Percentiles rank a stretch among this genome's conserved stretches.
These are phyloP conservation scores for Alternaria arborescens DNA, from an alignment of 2,329 filamentous ascomycete species.

Conservation along the genomic window DNA sequence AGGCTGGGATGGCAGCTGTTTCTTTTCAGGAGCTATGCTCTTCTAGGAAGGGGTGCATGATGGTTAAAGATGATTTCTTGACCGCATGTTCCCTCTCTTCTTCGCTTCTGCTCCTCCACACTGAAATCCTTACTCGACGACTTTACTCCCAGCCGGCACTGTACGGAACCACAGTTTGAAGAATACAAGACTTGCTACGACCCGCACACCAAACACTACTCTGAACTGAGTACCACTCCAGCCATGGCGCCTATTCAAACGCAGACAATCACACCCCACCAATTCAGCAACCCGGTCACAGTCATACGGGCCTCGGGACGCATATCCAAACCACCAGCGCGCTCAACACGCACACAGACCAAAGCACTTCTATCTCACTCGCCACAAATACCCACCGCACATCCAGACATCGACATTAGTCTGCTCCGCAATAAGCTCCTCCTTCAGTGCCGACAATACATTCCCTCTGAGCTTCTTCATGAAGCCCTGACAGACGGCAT, in stretches of 20 bases:
- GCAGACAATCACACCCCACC: constrained; percentile 35
- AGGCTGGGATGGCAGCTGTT: constrained; percentile 26
- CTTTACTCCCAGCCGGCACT: neutral
- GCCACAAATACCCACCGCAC: constrained; percentile 32
- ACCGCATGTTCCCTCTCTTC: constrained; percentile 30
- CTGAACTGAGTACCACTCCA: neutral
- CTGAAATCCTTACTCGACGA: neutral
- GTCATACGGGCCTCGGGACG: constrained; percentile 30
- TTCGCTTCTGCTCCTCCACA: constrained; percentile 5
- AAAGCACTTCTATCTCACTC: constrained; percentile 32
- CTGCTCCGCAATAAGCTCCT: constrained; percentile 39
- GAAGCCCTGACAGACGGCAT: constrained; percentile 36
- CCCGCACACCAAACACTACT: neutral
- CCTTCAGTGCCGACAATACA: constrained; percentile 34
- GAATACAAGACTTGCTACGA: neutral
- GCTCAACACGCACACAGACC: constrained; percentile 30
- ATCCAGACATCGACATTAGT: constrained; percentile 38
- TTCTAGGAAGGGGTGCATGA: constrained; percentile 23
- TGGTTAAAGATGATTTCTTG: constrained; percentile 33
- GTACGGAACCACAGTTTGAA: constrained; percentile 1
- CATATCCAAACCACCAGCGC: constrained; percentile 28
- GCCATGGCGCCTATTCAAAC: constrained; percentile 38
- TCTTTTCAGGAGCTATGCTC: constrained; percentile 30
- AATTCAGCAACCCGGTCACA: constrained; percentile 30
- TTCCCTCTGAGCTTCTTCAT: constrained; percentile 26